These are phyloP conservation scores for Citrus trifoliata DNA, from an alignment of 345 rosid genomes.

Conservation along the genomic window DNA sequence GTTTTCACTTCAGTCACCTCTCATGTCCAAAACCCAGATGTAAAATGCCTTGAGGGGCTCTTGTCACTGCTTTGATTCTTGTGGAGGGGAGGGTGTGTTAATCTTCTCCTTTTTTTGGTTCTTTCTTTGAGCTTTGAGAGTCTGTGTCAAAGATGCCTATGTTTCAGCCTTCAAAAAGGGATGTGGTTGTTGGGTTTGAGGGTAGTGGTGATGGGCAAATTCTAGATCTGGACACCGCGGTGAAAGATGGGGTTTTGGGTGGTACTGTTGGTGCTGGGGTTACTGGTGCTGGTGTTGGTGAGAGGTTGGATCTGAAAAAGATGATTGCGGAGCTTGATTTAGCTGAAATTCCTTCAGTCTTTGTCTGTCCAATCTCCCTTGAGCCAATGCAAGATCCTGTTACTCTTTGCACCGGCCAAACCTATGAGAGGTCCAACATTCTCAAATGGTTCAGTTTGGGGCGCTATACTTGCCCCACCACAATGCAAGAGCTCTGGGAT, in stretches of 20 bases:
- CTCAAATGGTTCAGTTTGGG: constrained; percentile 68
- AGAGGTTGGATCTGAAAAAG: constrained; percentile 59
- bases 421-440: constrained; percentile 67
- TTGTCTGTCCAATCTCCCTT: constrained; percentile 72
- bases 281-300: constrained; percentile 26
- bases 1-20: constrained; percentile 5
- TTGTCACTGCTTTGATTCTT: constrained; percentile 22
- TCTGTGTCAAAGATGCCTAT: constrained; percentile 44
- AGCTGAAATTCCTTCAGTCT: constrained; percentile 58
- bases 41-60: constrained; percentile 31
- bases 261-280: constrained; percentile 38
- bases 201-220: constrained; percentile 47
- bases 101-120: not conserved
- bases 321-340: constrained; percentile 62
- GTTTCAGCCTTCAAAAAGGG: constrained; percentile 44
- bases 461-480: constrained; percentile 67
- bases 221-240: constrained; percentile 69
- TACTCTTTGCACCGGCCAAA: constrained; percentile 76
- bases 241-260: constrained; percentile 67
- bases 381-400: constrained; percentile 81
- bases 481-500: constrained; percentile 83
- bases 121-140: constrained; percentile 2
- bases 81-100: not conserved
- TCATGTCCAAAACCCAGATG: constrained; percentile 21
- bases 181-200: constrained; percentile 36